Percentiles rank a stretch among this genome's conserved stretches.
Conservation (phyloP, 345 rosid genomes). For the Aurinia saxatilis region DNA sequence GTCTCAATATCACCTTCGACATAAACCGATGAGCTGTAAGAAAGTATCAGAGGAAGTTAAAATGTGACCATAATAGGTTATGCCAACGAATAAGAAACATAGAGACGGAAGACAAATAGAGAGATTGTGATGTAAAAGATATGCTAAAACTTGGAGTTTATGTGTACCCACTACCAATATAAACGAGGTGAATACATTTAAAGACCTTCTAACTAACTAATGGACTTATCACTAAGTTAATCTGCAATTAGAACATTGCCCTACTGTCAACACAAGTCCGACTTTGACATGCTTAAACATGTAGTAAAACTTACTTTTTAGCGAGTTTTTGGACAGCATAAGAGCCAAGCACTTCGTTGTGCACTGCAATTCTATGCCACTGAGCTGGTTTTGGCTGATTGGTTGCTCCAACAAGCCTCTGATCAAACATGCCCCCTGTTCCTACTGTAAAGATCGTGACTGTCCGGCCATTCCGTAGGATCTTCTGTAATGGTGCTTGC, state of each 20-base stretch:
- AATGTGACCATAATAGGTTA: background rate
- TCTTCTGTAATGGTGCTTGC: constrained; percentile 84
- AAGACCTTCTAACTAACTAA: background rate
- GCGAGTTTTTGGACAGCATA: constrained; percentile 77
- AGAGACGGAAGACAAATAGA: background rate
- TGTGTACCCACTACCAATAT: background rate
- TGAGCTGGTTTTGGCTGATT: constrained; percentile 78
- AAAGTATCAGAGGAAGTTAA: background rate
- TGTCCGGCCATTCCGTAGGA: constrained; percentile 78
- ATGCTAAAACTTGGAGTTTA: background rate
- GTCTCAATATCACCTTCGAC: constrained; percentile 95
- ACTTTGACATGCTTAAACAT: background rate
- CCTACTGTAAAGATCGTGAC: constrained; percentile 90
- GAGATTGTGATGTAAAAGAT: background rate
- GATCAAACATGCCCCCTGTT: constrained; percentile 93
- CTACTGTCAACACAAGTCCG: background rate
- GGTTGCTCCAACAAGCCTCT: constrained; percentile 44
- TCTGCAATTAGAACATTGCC: background rate
- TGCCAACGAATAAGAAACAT: background rate
- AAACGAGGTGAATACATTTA: background rate
- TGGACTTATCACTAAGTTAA: background rate
- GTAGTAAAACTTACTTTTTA: constrained; percentile 46
- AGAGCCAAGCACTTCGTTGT: constrained; percentile 64
- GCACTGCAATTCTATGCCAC: constrained; percentile 97
- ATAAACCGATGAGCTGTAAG: constrained; percentile 77